A percentile compares a stretch with the other conserved stretches of the same genome.
Conservation (phyloP, 768 basidiomycete species). For the Trametes coccinea region DNA sequence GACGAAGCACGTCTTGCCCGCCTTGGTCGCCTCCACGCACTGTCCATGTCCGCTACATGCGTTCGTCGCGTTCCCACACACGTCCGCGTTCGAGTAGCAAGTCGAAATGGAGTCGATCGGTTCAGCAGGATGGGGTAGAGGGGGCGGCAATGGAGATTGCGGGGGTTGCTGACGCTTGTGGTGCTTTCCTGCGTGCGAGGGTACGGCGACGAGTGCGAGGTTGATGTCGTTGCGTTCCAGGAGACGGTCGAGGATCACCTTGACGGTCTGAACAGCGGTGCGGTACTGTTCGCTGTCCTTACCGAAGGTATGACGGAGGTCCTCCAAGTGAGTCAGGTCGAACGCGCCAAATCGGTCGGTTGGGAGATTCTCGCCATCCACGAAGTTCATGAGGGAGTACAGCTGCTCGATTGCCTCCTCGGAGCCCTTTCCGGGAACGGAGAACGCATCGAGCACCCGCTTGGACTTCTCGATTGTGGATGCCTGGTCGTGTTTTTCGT, state of each 20-base stretch:
- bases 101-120: constrained; percentile 61
- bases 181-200: constrained; percentile 35
- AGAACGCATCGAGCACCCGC: constrained; percentile 42
- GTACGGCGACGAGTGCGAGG: constrained; percentile 56
- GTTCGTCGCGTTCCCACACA: constrained; percentile 63
- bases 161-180: constrained; percentile 3
- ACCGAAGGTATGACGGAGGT: constrained; percentile 50
- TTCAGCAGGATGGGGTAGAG: constrained; percentile 42
- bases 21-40: constrained; percentile 61
- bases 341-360: constrained; percentile 59
- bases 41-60: constrained; percentile 70
- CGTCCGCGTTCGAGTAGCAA: constrained; percentile 56
- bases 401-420: constrained; percentile 43
- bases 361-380: constrained; percentile 46
- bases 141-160: constrained; percentile 18
- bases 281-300: constrained; percentile 55
- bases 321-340: constrained; percentile 52
- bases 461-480: constrained; percentile 26
- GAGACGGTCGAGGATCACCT: constrained; percentile 47
- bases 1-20: constrained; percentile 53
- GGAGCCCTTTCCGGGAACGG: constrained; percentile 39
- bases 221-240: constrained; percentile 42
- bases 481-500: constrained; percentile 38
- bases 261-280: constrained; percentile 46
- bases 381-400: constrained; percentile 52